Evolutionary conservation across 1,284 basidiomycete genomes (phyloP).

Genomic region (Phellinidium pouzarii): DNA sequence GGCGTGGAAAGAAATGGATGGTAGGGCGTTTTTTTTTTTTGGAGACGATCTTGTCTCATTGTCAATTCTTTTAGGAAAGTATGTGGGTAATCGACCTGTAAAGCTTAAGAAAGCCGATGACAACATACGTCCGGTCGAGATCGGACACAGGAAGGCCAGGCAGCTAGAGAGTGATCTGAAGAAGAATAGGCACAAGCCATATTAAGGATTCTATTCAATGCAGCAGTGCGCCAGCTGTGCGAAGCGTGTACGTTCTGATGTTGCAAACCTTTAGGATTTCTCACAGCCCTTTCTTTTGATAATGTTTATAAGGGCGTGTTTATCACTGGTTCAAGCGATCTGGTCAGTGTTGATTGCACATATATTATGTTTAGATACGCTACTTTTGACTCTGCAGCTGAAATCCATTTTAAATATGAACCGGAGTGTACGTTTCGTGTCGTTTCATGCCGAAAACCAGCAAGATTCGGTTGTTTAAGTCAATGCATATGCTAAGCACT

Average conservation of each 20-base stretch:
- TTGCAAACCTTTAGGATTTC: conserved; percentile 8
- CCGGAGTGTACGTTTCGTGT: not conserved
- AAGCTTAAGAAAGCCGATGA: conserved; percentile 85
- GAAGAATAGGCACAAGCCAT: conserved; percentile 46
- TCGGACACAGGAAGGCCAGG: conserved; percentile 85
- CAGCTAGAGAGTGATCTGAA: conserved; percentile 75
- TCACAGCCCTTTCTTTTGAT: conserved; percentile 13
- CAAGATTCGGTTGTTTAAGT: too few species aligned
- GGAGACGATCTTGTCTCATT: not conserved
- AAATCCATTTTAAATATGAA: not conserved
- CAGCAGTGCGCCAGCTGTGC: not conserved
- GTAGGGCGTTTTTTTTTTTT: conserved; percentile 38
- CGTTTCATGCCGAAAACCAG: too few species aligned
- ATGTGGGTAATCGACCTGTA: conserved; percentile 92
- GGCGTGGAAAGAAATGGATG: conserved; percentile 99
- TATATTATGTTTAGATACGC: not conserved
- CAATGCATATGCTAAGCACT: too few species aligned
- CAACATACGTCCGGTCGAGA: conserved; percentile 85
- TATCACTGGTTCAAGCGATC: not conserved
- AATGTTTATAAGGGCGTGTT: not conserved
- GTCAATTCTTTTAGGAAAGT: conserved; percentile 63
- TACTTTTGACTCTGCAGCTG: conserved; percentile 3
- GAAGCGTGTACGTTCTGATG: conserved; percentile 13
- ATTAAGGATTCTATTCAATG: not conserved
- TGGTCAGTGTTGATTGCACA: conserved; percentile 11